phyloP scores from a whole-genome alignment of 2,329 filamentous ascomycete species.

The Fusarium pseudonygamai region DNA sequence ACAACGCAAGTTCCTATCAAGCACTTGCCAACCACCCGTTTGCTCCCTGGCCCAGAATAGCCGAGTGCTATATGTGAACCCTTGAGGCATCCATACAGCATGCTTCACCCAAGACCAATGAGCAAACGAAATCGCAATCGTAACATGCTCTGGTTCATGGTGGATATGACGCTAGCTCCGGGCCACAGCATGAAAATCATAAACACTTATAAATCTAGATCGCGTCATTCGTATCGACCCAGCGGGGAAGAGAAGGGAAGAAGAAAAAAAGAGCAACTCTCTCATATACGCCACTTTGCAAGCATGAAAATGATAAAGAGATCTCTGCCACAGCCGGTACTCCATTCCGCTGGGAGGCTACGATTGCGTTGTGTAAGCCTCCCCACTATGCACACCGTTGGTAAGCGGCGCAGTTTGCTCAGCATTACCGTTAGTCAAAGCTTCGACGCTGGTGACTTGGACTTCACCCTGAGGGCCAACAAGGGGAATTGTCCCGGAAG shows the following conservation, averaged over 20 bases:
- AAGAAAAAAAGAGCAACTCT: conserved; percentile 2
- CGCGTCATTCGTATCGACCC: conserved; percentile 30
- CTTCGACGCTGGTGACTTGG: conserved; percentile 16
- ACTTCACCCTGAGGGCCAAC: conserved; percentile 21
- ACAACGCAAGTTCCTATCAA: conserved; percentile 11
- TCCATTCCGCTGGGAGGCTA: conserved; percentile 19
- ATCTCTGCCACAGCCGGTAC: conserved; percentile 5
- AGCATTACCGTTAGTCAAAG: conserved; percentile 36
- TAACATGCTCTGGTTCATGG: conserved; percentile 32
- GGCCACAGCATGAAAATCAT: conserved; percentile 30
- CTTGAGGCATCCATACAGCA: conserved; percentile 28
- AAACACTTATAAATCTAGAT: conserved; percentile 33
- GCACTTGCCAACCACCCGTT: background rate
- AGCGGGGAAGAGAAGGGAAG: background rate
- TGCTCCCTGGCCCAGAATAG: conserved; percentile 19
- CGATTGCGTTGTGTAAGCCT: conserved; percentile 19
- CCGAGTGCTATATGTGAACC: conserved; percentile 12
- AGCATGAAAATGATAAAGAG: background rate
- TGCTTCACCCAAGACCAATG: conserved; percentile 17
- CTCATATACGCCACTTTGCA: conserved; percentile 8
- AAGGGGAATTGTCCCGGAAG: conserved; percentile 41
- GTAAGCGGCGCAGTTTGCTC: conserved; percentile 30
- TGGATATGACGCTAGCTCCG: conserved; percentile 16
- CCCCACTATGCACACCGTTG: conserved; percentile 45
- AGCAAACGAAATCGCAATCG: conserved; percentile 25